A percentile compares a stretch with the other conserved stretches of the same genome.
phyloP scores from a whole-genome alignment of 108 stramenopile species.

The Conticribra guillardii region DNA sequence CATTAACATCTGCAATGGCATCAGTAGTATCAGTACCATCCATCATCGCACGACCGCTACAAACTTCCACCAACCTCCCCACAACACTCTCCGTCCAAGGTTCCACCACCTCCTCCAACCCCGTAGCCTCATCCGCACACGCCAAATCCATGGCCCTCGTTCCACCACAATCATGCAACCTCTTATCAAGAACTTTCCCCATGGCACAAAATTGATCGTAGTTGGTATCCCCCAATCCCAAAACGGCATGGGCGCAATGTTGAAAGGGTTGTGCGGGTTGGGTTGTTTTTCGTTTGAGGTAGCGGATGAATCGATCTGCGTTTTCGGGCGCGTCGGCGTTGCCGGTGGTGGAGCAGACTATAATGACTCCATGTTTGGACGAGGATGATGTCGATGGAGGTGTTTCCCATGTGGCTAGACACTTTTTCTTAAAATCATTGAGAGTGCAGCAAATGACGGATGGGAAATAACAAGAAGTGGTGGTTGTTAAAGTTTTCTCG shows the following conservation, averaged over 20 bases:
- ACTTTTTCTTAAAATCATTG: slow-evolving; percentile 73
- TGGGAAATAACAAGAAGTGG: slow-evolving; percentile 55
- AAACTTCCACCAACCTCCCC: slow-evolving; percentile 50
- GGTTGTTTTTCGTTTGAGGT: slow-evolving; percentile 63
- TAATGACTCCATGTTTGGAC: slow-evolving; percentile 64
- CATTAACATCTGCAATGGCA: no score
- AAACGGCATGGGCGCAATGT: slow-evolving; percentile 62
- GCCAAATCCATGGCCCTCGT: slow-evolving; percentile 46
- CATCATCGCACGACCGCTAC: slow-evolving; percentile 28
- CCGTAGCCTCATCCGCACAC: slow-evolving; percentile 90
- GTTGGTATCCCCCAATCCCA: slow-evolving; percentile 90
- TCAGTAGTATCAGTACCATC: no score
- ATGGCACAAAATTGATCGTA: slow-evolving; percentile 87
- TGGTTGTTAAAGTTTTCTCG: slow-evolving; percentile 33
- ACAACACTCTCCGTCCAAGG: slow-evolving; percentile 66
- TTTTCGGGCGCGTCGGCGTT: slow-evolving; percentile 93
- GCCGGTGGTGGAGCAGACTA: slow-evolving; percentile 88
- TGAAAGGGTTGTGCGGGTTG: slow-evolving; percentile 49
- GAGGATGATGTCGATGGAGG: slow-evolving; percentile 21
- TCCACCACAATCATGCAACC: slow-evolving; percentile 77
- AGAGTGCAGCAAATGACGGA: slow-evolving; percentile 65
- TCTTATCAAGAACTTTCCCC: slow-evolving; percentile 69
- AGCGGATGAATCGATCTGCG: slow-evolving; percentile 72
- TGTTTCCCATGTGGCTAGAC: slow-evolving; percentile 52
- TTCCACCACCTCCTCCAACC: slow-evolving; percentile 88